Evolutionary conservation across 306 rosid species (phyloP).

Genomic region (Macrotyloma uniflorum): DNA sequence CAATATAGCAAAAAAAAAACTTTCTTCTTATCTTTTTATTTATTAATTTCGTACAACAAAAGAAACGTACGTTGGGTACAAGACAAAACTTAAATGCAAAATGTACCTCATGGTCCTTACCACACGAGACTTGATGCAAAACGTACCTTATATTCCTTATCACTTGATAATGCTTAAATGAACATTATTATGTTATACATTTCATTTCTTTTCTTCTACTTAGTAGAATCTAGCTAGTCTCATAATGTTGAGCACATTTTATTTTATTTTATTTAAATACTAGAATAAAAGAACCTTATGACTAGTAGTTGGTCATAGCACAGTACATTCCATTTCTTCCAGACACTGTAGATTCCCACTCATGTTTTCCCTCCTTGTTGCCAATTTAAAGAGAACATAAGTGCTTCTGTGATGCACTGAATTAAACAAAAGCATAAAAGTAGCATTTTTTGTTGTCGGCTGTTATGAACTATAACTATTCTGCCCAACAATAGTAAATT

Average conservation of each 20-base stretch:
- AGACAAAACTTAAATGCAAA: not conserved
- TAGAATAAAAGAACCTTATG: not conserved
- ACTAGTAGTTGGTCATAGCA: not conserved
- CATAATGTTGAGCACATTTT: not conserved
- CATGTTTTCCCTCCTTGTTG: not conserved
- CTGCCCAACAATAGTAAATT: not conserved
- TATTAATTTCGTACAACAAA: not conserved
- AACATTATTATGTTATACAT: not conserved
- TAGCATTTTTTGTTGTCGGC: slow-evolving; percentile 1
- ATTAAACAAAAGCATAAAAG: not conserved
- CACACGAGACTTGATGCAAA: not conserved
- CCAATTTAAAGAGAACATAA: not conserved
- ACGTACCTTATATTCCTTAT: not conserved
- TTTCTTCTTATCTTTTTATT: too few species aligned
- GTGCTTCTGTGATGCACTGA: not conserved
- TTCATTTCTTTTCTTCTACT: not conserved
- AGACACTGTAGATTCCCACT: slow-evolving; percentile 19
- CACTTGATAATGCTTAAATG: not conserved
- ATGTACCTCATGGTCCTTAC: not conserved
- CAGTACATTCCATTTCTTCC: not conserved
- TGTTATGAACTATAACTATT: not conserved
- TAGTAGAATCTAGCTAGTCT: not conserved
- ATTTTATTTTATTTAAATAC: not conserved
- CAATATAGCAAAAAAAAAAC: not conserved
- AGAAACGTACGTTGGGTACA: not conserved